phyloP scores from a whole-genome alignment of 495 filamentous ascomycete genomes.

The Penicillium waksmanii region DNA sequence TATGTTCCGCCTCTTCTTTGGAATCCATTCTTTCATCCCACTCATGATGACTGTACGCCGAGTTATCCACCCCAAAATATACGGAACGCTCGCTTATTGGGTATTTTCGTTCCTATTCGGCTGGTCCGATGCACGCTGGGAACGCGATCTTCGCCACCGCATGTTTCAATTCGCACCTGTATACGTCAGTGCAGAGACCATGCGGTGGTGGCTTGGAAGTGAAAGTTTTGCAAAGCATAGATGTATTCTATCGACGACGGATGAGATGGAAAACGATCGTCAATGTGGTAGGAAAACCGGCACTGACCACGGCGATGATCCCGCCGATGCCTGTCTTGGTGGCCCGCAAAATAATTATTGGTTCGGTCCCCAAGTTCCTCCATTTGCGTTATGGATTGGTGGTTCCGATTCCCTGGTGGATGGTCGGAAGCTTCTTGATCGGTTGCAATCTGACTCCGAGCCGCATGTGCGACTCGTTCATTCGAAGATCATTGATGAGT shows the following conservation, averaged over 20 bases:
- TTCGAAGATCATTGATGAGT: constrained; percentile 80
- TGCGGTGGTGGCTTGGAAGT: constrained; percentile 94
- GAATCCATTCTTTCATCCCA: constrained; percentile 93
- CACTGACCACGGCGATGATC: constrained; percentile 25
- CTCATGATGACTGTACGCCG: constrained; percentile 88
- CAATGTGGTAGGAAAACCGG: constrained; percentile 5
- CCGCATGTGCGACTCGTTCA: constrained; percentile 83
- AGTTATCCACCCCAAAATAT: constrained; percentile 64
- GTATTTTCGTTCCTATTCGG: constrained; percentile 91
- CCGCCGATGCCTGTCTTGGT: constrained; percentile 23
- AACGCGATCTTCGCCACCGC: constrained; percentile 74
- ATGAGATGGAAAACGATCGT: constrained; percentile 64
- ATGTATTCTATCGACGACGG: constrained; percentile 82
- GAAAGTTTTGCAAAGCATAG: constrained; percentile 91
- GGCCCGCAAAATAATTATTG: constrained; percentile 62
- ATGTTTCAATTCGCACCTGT: constrained; percentile 93
- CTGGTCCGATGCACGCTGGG: constrained; percentile 89
- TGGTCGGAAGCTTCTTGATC: constrained; percentile 69
- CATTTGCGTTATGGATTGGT: constrained; percentile 87
- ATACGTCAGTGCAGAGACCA: constrained; percentile 86
- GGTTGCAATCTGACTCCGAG: constrained; percentile 79
- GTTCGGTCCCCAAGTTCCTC: constrained; percentile 80
- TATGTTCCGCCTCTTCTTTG: constrained; percentile 83
- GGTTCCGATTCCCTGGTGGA: constrained; percentile 86
- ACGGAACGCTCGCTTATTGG: constrained; percentile 84